A percentile compares a stretch with the other conserved stretches of the same genome.
These are phyloP conservation scores for Fusarium compactum DNA, from an alignment of 2,329 filamentous ascomycete species.

Conservation along the genomic window DNA sequence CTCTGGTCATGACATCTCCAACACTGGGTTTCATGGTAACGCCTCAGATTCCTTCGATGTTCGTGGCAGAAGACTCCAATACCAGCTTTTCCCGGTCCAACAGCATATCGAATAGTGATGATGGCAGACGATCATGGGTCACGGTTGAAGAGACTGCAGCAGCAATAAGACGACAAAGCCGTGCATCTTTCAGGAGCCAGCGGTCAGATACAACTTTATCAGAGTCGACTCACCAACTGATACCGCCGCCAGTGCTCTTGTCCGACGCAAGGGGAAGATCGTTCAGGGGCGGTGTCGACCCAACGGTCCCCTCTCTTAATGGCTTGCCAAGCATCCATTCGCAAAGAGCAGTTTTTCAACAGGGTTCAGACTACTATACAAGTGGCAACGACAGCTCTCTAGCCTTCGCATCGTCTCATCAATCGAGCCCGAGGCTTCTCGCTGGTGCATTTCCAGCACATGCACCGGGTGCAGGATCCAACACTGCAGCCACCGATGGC, in stretches of 20 bases:
- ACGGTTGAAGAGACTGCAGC: slow-evolving; percentile 50
- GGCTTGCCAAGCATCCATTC: slow-evolving; percentile 43
- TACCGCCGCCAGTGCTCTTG: slow-evolving; percentile 49
- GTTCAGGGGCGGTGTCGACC: slow-evolving; percentile 48
- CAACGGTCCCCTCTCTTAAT: slow-evolving; percentile 48
- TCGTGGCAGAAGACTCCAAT: slow-evolving; percentile 44
- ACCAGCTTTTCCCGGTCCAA: slow-evolving; percentile 35
- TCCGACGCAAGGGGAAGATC: slow-evolving; percentile 43
- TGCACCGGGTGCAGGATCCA: slow-evolving; percentile 4
- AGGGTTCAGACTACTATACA: slow-evolving; percentile 46
- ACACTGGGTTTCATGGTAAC: slow-evolving; percentile 43
- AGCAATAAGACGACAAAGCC: slow-evolving; percentile 42
- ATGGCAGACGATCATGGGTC: slow-evolving; percentile 52
- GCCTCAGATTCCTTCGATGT: slow-evolving; percentile 42
- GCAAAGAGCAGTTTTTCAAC: slow-evolving; percentile 34
- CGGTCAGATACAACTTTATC: slow-evolving; percentile 47
- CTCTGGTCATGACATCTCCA: slow-evolving; percentile 45
- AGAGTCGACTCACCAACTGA: slow-evolving; percentile 49
- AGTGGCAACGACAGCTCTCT: slow-evolving; percentile 52
- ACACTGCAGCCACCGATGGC: not conserved
- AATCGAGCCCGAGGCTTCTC: slow-evolving; percentile 44
- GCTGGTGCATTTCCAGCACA: slow-evolving; percentile 28
- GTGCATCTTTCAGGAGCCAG: slow-evolving; percentile 43
- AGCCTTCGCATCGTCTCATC: slow-evolving; percentile 49
- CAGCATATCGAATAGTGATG: slow-evolving; percentile 42